Conservation (phyloP, 495 filamentous ascomycete genomes). For the Hypoxylon lenormandii region DNA sequence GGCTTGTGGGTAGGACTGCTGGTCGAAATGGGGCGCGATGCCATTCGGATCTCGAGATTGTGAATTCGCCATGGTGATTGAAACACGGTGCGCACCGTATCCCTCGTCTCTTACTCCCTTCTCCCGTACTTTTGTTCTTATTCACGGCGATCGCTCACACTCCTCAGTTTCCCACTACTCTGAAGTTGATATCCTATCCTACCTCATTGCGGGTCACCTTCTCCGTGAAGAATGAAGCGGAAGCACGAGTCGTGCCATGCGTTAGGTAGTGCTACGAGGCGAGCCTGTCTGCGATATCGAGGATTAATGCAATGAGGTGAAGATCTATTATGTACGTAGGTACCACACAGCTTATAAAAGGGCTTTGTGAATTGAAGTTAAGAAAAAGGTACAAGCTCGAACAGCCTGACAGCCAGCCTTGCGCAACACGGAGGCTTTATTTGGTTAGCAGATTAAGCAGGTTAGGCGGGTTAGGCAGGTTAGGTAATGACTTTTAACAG, state of each 20-base stretch:
- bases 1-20: slow-evolving; percentile 30
- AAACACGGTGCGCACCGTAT: neutral
- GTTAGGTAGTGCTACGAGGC: slow-evolving; percentile 2
- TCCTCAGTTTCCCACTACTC: slow-evolving; percentile 23
- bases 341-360: neutral
- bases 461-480: slow-evolving; percentile 19
- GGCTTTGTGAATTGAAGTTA: slow-evolving; percentile 9
- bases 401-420: slow-evolving; percentile 43
- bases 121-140: slow-evolving; percentile 31
- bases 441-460: slow-evolving; percentile 17
- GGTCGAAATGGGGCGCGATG: slow-evolving; percentile 40
- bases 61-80: slow-evolving; percentile 53
- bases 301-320: neutral
- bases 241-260: slow-evolving; percentile 33
- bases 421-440: slow-evolving; percentile 32
- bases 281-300: neutral
- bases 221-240: slow-evolving; percentile 16
- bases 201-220: slow-evolving; percentile 37
- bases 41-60: slow-evolving; percentile 47
- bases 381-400: slow-evolving; percentile 22
- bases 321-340: neutral
- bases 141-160: slow-evolving; percentile 20
- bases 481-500: no score
- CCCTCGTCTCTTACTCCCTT: neutral
- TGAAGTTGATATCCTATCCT: slow-evolving; percentile 19